These are phyloP conservation scores for Rhynchospora breviuscula DNA, from an alignment of 176 grass and related monocot species.

Conservation along the genomic window DNA sequence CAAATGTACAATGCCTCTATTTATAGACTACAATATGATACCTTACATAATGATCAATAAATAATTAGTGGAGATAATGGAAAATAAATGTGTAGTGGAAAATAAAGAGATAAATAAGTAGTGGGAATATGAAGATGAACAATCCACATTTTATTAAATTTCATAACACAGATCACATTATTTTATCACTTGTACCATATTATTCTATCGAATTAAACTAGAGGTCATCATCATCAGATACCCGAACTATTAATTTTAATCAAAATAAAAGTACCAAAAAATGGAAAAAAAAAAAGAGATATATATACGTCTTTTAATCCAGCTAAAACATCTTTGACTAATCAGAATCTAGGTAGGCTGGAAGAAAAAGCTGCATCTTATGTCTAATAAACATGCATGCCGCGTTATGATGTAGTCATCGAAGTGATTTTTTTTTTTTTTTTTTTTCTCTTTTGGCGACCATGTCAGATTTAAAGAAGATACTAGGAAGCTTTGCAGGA, in stretches of 20 bases:
- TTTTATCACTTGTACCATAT: neutral
- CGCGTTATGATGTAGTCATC: neutral
- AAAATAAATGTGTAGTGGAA: no score
- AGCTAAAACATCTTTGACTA: slow-evolving; percentile 22
- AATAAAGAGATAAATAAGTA: no score
- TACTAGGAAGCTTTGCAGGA: neutral
- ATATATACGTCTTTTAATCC: neutral
- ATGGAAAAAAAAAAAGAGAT: neutral
- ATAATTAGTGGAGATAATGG: no score
- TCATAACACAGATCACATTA: neutral
- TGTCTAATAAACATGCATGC: slow-evolving; percentile 16
- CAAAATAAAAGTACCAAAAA: neutral
- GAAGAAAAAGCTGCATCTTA: neutral
- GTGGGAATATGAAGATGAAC: no score
- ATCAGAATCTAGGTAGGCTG: neutral
- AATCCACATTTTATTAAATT: no score
- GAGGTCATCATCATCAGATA: neutral
- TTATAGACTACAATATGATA: no score
- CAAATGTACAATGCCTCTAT: no score
- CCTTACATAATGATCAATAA: no score
- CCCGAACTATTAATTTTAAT: neutral
- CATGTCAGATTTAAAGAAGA: neutral
- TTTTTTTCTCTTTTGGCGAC: neutral
- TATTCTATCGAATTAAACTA: no score
- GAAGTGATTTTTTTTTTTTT: neutral